Conservation (phyloP, 371 early-diverging fungal species). For the Mortierella sp. region DNA sequence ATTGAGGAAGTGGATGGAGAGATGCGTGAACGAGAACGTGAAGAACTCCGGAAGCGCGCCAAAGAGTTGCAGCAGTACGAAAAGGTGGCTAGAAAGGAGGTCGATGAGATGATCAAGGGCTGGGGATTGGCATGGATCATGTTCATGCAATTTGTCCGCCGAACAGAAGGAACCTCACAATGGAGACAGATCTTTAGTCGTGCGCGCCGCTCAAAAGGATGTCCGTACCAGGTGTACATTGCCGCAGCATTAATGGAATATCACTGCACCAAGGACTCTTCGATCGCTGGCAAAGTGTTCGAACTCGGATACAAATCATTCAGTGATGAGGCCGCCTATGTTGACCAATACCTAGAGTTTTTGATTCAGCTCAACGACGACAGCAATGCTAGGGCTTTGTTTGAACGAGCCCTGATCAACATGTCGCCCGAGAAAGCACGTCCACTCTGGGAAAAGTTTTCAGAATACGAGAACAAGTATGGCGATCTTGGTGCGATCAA, state of each 20-base stretch:
- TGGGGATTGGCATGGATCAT: constrained; percentile 85
- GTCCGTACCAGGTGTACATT: constrained; percentile 88
- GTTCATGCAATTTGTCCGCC: constrained; percentile 86
- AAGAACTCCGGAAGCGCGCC: constrained; percentile 70
- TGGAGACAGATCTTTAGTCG: constrained; percentile 83
- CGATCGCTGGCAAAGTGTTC: constrained; percentile 91
- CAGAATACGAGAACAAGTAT: constrained; percentile 88
- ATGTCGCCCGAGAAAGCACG: constrained; percentile 79
- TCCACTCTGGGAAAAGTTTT: constrained; percentile 83
- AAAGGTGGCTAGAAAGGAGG: constrained; percentile 64
- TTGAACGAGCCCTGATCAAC: constrained; percentile 82
- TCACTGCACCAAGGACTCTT: constrained; percentile 86
- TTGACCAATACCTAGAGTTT: constrained; percentile 85
- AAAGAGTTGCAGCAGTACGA: constrained; percentile 75
- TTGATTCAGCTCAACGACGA: constrained; percentile 91
- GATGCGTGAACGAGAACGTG: constrained; percentile 76
- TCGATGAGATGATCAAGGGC: constrained; percentile 69
- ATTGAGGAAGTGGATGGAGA: constrained; percentile 82
- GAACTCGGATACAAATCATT: constrained; percentile 87
- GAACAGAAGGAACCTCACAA: constrained; percentile 80
- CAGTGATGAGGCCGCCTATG: constrained; percentile 77
- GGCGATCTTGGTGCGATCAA: constrained; percentile 83
- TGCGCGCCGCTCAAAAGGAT: constrained; percentile 79
- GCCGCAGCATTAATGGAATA: constrained; percentile 94
- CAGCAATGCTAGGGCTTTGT: constrained; percentile 90